Conservation (phyloP, 176 grass and related monocot genomes). For the Cenchrus americanus region DNA sequence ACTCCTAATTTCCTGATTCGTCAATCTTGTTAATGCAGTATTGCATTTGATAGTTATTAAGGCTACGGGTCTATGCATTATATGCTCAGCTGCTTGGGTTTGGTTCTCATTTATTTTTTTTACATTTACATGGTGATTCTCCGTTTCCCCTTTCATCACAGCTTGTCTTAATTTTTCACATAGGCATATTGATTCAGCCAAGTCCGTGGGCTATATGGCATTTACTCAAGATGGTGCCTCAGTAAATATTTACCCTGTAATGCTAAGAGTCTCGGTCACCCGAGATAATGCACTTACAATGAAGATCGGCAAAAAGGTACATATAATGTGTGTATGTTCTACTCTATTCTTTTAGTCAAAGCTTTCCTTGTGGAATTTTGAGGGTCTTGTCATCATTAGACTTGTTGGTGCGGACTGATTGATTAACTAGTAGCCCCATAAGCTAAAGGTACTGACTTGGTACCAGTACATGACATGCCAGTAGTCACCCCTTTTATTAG, state of each 20-base stretch:
- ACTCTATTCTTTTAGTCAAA: slow-evolving; percentile 32
- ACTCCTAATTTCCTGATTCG: too few species aligned
- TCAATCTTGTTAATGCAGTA: background rate
- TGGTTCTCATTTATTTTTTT: slow-evolving; percentile 20
- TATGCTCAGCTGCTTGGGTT: background rate
- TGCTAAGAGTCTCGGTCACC: slow-evolving; percentile 73
- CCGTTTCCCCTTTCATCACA: slow-evolving; percentile 21
- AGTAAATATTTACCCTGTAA: slow-evolving; percentile 79
- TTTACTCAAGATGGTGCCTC: slow-evolving; percentile 38
- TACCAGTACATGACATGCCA: too few species aligned
- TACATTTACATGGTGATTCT: background rate
- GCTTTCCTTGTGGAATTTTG: too few species aligned
- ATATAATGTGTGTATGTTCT: slow-evolving; percentile 32
- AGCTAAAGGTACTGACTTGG: too few species aligned
- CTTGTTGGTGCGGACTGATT: background rate
- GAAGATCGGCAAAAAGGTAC: slow-evolving; percentile 93
- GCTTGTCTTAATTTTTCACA: slow-evolving; percentile 8
- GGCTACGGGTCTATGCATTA: background rate
- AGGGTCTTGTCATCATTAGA: background rate
- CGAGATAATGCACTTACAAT: slow-evolving; percentile 62
- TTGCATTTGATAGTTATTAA: slow-evolving; percentile 29
- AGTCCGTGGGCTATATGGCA: slow-evolving; percentile 13
- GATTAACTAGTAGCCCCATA: too few species aligned
- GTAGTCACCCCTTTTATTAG: too few species aligned
- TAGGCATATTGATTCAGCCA: slow-evolving; percentile 58